Evolutionary conservation across 805 yeast genomes (phyloP), one percentile per base, ranked within the genome.

Genomic region (Kodamaea laetipori): DNA sequence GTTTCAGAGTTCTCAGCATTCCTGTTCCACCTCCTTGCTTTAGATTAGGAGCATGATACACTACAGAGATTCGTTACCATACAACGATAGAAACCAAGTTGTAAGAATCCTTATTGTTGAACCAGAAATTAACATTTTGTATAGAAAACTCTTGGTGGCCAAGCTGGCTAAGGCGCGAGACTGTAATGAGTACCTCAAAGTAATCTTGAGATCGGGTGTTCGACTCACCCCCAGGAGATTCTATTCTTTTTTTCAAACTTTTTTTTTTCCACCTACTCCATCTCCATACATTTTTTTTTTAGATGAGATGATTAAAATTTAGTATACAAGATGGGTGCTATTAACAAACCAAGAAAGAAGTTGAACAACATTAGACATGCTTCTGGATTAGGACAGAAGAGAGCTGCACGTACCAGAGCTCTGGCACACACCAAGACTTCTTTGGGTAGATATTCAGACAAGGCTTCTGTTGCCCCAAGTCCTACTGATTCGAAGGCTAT

Each of bases 291-390:
- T 26, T 27, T 37, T 21, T 44, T n/a, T 39, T 15, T 19, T 24
- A 12, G 43, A 26, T 30, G 46, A 38, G 43, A 37, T 45, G 13
- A 43, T 25, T 4, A 58, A 46, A 17, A 34, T 16, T 19, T 10
- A 21, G 3, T 19, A 16, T 13, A 28, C 24, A 37, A 19, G 30
- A 38, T 38, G 43, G 43, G 46, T 23, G 31, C 89, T 34, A 74
- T 88, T 52, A 90, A 89, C 65, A 86, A 82, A 64, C 95, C 94
- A 37, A 84, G 82, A 61, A 78, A 76, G 53, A 75, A 77, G 48
- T 64, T 79, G 28, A 69, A 65, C 49, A 68, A 80, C 42, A 72
- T 73, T 47, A 71, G 73, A 40, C 82, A 78, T 61, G 72, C 77
- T 35, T 62, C 71, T 25, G 57, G 75, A 31, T 63, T 81, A 23